Conservation (phyloP, 2,329 filamentous ascomycete species). For the Mariannaea sp. region DNA sequence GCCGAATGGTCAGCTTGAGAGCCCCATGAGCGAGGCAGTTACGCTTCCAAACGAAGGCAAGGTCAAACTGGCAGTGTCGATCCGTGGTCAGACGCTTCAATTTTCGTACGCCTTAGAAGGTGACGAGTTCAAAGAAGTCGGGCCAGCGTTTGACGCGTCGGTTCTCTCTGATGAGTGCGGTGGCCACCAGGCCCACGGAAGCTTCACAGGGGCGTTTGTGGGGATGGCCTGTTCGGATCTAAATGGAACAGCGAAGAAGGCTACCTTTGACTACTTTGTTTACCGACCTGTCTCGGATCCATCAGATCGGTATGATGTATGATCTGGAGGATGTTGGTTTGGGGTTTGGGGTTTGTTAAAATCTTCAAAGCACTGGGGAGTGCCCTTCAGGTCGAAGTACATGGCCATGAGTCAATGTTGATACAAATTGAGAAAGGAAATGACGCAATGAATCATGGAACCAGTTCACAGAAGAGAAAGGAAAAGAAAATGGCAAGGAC, state of each 20-base stretch:
- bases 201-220: slow-evolving; percentile 67
- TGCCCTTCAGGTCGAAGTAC: too few relatives aligned
- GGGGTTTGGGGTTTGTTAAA: too few relatives aligned
- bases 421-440: too few relatives aligned
- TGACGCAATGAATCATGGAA: too few relatives aligned
- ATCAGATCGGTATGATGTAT: slow-evolving; percentile 27
- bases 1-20: slow-evolving; percentile 54
- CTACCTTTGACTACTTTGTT: slow-evolving; percentile 57
- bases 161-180: slow-evolving; percentile 67
- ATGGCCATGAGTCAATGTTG: too few relatives aligned
- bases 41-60: slow-evolving; percentile 59
- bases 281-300: slow-evolving; percentile 55
- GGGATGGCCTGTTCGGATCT: slow-evolving; percentile 61
- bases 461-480: too few relatives aligned
- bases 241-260: slow-evolving; percentile 54
- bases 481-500: too few relatives aligned
- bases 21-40: slow-evolving; percentile 50
- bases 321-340: too few relatives aligned
- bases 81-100: slow-evolving; percentile 58
- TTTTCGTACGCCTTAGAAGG: slow-evolving; percentile 61
- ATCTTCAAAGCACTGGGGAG: too few relatives aligned
- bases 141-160: slow-evolving; percentile 61
- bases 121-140: slow-evolving; percentile 52
- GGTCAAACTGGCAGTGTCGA: slow-evolving; percentile 55
- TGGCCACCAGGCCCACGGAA: slow-evolving; percentile 63